Conservation (phyloP, 495 filamentous ascomycete species). For the Tricharina praecox region DNA sequence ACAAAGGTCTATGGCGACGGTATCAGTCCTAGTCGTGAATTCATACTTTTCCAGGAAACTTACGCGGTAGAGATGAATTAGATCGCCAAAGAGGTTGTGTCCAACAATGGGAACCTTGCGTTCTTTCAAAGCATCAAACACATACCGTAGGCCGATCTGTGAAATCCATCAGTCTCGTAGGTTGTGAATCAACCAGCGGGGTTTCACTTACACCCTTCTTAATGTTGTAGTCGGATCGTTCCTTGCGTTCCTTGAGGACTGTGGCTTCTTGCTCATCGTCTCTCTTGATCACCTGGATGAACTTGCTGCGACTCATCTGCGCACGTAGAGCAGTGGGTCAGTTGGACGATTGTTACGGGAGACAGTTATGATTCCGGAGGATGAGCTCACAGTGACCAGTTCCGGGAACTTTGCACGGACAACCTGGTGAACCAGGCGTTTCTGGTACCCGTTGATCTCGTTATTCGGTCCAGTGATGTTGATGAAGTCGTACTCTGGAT, state of each 20-base stretch:
- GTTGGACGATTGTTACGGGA: too few species aligned
- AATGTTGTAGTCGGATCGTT: slow-evolving; percentile 31
- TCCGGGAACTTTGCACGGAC: slow-evolving; percentile 46
- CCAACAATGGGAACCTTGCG: slow-evolving; percentile 39
- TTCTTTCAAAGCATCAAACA: slow-evolving; percentile 46
- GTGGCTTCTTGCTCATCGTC: slow-evolving; percentile 35
- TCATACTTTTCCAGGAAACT: slow-evolving; percentile 44
- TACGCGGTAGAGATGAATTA: slow-evolving; percentile 47
- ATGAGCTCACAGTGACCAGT: slow-evolving; percentile 26
- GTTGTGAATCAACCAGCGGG: too few species aligned
- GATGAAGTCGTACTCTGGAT: slow-evolving; percentile 27
- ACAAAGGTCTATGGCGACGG: slow-evolving; percentile 39
- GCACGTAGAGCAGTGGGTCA: too few species aligned
- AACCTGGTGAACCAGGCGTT: slow-evolving; percentile 51
- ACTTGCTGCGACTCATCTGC: slow-evolving; percentile 11
- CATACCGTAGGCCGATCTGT: slow-evolving; percentile 45
- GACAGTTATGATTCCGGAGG: background rate
- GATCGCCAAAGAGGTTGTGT: slow-evolving; percentile 62
- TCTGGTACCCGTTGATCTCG: slow-evolving; percentile 35
- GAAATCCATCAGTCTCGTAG: background rate
- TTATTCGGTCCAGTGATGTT: slow-evolving; percentile 26
- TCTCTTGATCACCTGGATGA: slow-evolving; percentile 27
- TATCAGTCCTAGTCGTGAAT: slow-evolving; percentile 45
- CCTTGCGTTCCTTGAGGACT: slow-evolving; percentile 28
- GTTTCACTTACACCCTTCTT: slow-evolving; percentile 23